Evolutionary conservation across 208 protist species (phyloP).

Genomic region (Trypanosoma cruzi): DNA sequence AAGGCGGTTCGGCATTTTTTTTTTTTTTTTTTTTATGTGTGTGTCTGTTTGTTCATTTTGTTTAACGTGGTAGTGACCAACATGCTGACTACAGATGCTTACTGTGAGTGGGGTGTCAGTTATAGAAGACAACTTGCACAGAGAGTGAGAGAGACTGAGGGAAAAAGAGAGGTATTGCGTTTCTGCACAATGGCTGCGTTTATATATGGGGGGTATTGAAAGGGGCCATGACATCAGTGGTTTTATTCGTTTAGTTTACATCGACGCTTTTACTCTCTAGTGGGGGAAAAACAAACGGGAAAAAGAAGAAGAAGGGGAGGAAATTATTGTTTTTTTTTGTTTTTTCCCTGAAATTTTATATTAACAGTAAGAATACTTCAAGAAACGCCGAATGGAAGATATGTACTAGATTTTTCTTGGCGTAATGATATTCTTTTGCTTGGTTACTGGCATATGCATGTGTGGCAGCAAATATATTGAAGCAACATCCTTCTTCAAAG

Average conservation of each 20-base stretch:
- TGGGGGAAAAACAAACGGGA: no score
- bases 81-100: neutral
- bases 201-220: no score
- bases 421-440: neutral
- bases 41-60: neutral
- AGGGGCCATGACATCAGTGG: neutral
- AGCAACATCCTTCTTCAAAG: neutral
- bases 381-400: no score
- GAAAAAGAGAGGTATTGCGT: no score
- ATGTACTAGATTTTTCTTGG: no score
- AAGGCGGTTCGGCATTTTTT: neutral
- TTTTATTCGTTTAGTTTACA: neutral
- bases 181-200: no score
- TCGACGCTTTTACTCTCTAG: neutral
- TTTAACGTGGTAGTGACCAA: neutral
- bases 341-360: no score
- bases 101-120: neutral
- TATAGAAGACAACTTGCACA: no score
- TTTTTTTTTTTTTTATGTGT: conserved; percentile 14
- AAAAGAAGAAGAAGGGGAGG: no score
- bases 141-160: no score
- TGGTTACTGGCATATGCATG: neutral
- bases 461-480: neutral
- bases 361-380: no score
- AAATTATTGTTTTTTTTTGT: no score